phyloP scores from a whole-genome alignment of 352 stramenopile genomes.

The Pythium oligandrum region DNA sequence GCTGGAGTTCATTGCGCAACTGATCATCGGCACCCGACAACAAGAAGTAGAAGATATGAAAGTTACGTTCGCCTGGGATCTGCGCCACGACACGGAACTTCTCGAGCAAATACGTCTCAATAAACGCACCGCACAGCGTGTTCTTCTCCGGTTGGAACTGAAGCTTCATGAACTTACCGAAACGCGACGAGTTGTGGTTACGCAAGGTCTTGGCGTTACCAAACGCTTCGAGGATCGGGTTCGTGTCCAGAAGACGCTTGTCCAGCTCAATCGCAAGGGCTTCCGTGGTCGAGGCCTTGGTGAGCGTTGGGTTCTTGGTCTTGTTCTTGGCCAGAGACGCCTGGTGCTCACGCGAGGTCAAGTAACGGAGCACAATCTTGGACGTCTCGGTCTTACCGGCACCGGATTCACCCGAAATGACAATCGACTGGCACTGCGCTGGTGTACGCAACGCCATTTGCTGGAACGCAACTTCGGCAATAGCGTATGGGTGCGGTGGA shows the following conservation, averaged over 20 bases:
- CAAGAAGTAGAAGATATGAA: constrained; percentile 91
- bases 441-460: constrained; percentile 82
- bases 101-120: constrained; percentile 88
- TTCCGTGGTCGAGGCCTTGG: constrained; percentile 18
- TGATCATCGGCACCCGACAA: constrained; percentile 64
- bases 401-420: constrained; percentile 84
- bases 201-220: constrained; percentile 86
- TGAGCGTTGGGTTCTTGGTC: constrained; percentile 11
- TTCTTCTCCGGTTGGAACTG: constrained; percentile 76
- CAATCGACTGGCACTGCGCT: constrained; percentile 82
- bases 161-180: constrained; percentile 90
- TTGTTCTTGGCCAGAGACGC: constrained; percentile 29
- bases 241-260: constrained; percentile 85
- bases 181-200: constrained; percentile 86
- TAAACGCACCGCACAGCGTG: constrained; percentile 72
- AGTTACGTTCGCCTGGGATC: constrained; percentile 85
- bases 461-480: constrained; percentile 86
- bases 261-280: constrained; percentile 74
- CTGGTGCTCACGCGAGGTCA: constrained; percentile 78
- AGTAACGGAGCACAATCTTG: constrained; percentile 87
- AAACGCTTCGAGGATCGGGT: constrained; percentile 86
- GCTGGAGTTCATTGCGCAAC: constrained; percentile 50
- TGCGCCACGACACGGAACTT: constrained; percentile 88
- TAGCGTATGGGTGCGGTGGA: constrained; percentile 77
- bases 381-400: constrained; percentile 87